Conservation (phyloP, 1,284 basidiomycete species). For the Pseudozyma sp. region DNA sequence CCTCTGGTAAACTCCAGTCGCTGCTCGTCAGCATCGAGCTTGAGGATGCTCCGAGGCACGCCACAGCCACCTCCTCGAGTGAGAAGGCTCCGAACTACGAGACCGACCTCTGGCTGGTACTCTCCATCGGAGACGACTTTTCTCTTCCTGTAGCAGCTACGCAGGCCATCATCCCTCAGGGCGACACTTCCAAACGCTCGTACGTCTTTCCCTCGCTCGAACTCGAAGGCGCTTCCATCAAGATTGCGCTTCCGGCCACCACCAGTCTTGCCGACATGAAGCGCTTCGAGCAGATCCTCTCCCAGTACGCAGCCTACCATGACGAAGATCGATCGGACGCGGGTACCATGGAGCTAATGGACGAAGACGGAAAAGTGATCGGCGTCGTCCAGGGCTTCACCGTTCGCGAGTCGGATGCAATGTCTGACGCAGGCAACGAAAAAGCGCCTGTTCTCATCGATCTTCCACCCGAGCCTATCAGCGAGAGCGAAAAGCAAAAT, state of each 20-base stretch:
- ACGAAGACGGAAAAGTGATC: constrained; percentile 55
- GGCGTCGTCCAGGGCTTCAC: constrained; percentile 51
- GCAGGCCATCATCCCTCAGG: constrained; percentile 42
- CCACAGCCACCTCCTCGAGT: not conserved
- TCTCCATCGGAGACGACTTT: constrained; percentile 48
- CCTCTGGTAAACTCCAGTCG: constrained; percentile 33
- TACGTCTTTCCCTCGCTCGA: constrained; percentile 53
- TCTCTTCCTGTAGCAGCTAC: constrained; percentile 46
- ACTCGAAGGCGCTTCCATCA: constrained; percentile 51
- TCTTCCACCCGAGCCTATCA: constrained; percentile 39
- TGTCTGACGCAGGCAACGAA: constrained; percentile 51
- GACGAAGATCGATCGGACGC: constrained; percentile 41
- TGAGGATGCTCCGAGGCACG: constrained; percentile 13
- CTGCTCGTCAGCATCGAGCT: constrained; percentile 52
- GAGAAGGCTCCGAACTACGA: constrained; percentile 25
- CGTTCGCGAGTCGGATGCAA: constrained; percentile 36
- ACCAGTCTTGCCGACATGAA: constrained; percentile 17
- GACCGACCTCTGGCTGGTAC: constrained; percentile 54
- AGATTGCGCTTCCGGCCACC: constrained; percentile 28
- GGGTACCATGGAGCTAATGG: constrained; percentile 55
- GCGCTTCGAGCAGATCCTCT: constrained; percentile 53
- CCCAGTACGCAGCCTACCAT: constrained; percentile 56
- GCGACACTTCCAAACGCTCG: constrained; percentile 14
- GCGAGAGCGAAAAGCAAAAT: constrained; percentile 27
- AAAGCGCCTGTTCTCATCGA: constrained; percentile 60